Evolutionary conservation across 1,139 yeast genomes (phyloP).

Genomic region (Yamadazyma sp.): DNA sequence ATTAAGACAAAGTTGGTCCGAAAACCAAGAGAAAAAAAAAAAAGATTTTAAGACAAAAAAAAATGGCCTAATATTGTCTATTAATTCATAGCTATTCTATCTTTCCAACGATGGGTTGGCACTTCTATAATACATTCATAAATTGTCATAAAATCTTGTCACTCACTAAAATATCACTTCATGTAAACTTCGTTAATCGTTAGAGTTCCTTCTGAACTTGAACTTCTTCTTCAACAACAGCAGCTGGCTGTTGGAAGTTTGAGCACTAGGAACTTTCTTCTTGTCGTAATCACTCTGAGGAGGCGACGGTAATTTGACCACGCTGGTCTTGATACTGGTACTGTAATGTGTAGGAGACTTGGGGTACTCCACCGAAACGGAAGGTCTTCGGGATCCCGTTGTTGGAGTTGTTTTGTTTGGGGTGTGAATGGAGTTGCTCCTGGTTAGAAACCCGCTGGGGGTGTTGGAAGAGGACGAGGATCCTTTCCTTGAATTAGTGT

Average conservation of each 20-base stretch:
- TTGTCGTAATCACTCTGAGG: conserved; percentile 15
- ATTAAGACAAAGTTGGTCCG: too few species aligned
- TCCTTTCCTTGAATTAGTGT: conserved; percentile 9
- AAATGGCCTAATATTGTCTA: too few species aligned
- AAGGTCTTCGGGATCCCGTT: conserved; percentile 10
- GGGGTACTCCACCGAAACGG: conserved; percentile 15
- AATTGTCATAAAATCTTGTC: background rate
- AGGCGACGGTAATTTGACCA: conserved; percentile 18
- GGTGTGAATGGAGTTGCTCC: conserved; percentile 2
- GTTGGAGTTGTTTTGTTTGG: conserved; percentile 3
- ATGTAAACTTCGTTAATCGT: conserved; percentile 18
- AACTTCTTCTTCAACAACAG: conserved; percentile 23
- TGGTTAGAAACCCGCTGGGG: conserved; percentile 3
- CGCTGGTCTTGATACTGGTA: conserved; percentile 7
- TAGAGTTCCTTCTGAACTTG: conserved; percentile 25
- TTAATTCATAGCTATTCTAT: too few species aligned
- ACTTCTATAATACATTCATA: conserved; percentile 4
- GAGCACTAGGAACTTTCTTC: conserved; percentile 9
- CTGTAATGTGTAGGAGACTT: conserved; percentile 17
- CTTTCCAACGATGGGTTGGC: too few species aligned
- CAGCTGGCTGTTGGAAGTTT: too few species aligned
- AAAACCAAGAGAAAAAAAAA: too few species aligned
- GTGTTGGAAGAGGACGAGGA: conserved; percentile 7
- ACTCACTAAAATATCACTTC: background rate
- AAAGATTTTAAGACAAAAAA: too few species aligned